Conservation (phyloP, 2,329 filamentous ascomycete genomes). For the Colletotrichum neosansevieriae region DNA sequence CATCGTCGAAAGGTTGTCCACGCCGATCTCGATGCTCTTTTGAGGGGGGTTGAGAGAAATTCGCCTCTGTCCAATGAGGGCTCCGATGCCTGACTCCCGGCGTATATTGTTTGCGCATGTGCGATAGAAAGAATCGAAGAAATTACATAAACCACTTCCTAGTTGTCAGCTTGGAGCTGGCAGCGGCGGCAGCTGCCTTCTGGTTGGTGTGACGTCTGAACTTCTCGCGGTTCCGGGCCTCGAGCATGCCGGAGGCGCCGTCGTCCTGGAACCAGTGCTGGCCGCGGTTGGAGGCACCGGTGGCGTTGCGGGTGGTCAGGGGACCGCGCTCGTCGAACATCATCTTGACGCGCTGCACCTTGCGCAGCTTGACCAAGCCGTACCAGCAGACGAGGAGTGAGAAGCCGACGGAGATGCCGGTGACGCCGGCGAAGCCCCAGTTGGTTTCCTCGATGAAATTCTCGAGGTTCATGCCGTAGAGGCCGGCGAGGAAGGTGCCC, state of each 20-base stretch:
- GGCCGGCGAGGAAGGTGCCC: conserved; percentile 94
- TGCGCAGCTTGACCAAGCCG: conserved; percentile 84
- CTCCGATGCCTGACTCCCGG: not conserved
- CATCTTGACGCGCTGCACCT: conserved; percentile 91
- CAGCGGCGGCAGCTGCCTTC: conserved; percentile 42
- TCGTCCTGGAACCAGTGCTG: conserved; percentile 62
- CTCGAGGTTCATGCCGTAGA: conserved; percentile 99
- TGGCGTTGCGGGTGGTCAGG: conserved; percentile 44
- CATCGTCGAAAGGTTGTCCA: conserved; percentile 3
- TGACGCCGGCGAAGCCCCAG: conserved; percentile 85
- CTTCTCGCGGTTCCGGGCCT: conserved; percentile 67
- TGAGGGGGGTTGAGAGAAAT: not conserved
- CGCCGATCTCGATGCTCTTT: conserved; percentile 10
- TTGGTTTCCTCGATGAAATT: conserved; percentile 97
- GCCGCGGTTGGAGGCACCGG: conserved; percentile 40
- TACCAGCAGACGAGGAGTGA: conserved; percentile 85
- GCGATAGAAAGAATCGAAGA: not conserved
- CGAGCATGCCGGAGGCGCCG: conserved; percentile 62
- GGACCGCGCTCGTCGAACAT: conserved; percentile 60
- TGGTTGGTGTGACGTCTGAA: conserved; percentile 60
- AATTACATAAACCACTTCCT: conserved; percentile 42
- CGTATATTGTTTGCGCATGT: not conserved
- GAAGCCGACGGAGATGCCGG: conserved; percentile 75
- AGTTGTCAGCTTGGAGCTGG: conserved; percentile 61
- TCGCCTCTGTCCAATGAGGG: not conserved